A percentile compares a stretch with the other conserved stretches of the same genome.
Conservation (phyloP, 257 asterid species). For the Ajuga chamaepitys region DNA sequence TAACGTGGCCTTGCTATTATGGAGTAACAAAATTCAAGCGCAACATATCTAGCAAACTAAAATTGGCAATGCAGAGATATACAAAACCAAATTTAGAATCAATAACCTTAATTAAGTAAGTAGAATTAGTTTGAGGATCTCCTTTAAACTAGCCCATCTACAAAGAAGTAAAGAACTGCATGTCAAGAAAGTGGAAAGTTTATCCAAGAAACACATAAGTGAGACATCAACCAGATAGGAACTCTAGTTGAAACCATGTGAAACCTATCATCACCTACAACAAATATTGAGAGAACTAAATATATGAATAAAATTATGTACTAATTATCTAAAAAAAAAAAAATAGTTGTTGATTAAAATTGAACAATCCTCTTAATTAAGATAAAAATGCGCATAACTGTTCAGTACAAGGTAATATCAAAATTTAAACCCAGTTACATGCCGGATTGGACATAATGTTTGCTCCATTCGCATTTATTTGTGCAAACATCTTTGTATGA, state of each 20-base stretch:
- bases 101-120: slow-evolving; percentile 68
- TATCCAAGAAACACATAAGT: slow-evolving; percentile 31
- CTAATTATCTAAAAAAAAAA: not conserved
- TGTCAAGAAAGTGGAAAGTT: slow-evolving; percentile 65
- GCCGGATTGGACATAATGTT: not conserved
- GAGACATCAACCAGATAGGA: slow-evolving; percentile 3
- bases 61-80: not conserved
- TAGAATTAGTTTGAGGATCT: slow-evolving; percentile 56
- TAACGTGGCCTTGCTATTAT: slow-evolving; percentile 18
- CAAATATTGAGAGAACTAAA: not conserved
- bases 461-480: not conserved
- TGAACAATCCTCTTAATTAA: too few species aligned
- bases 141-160: slow-evolving; percentile 66
- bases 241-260: not conserved
- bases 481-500: not conserved
- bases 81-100: not conserved
- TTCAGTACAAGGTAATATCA: not conserved
- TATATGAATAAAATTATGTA: not conserved
- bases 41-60: not conserved
- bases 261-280: not conserved
- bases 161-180: slow-evolving; percentile 88
- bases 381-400: not conserved
- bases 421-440: not conserved
- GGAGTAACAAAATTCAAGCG: slow-evolving; percentile 11
- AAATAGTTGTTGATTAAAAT: not conserved